Evolutionary conservation across 1,284 basidiomycete species (phyloP), one percentile per base, ranked within the genome.

Genomic region (Amylostereum chailletii): DNA sequence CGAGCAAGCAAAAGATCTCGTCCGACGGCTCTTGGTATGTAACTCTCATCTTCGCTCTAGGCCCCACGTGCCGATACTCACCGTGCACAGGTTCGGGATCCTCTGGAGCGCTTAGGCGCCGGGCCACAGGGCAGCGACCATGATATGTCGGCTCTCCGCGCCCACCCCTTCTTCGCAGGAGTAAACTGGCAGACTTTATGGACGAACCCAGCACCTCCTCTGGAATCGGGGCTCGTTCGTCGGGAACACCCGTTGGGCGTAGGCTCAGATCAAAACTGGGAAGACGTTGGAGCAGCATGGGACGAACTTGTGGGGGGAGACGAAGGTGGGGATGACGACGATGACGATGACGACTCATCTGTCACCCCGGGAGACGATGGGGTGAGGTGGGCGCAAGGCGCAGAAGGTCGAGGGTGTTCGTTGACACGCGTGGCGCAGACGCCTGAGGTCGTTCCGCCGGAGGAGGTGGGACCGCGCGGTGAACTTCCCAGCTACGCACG

Each of bases 111-210:
- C 4, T 71, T 91, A 5, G 89, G 89, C 10, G 79, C 81, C 5
- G 77, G 79, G 46, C 64, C 69, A 31, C 61, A 68, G 19, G 76
- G 73, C 11, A 72, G 72, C 46, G 53, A 60, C 1, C 69, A 71
- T 62, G 72, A 75, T 62, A 64, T 76, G 74, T 65, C 67, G 42
- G 78, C 80, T 7, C 77, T 95, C 54, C 83, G 85, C 44, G 59
- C 66, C 0, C 92, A 95, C 60, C 72, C 81, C 0, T 95, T 94
- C 69, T 91, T 95, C 57, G 64, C 70, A 4, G 55, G 68, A 3
- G 75, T 91, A 47, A 72, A 81, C 51, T 96, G 89, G 83, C 64
- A 70, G 4, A 77, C 72, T 0, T 70, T 96, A 3, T 96, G 93
- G 92, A 81, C 76, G 0, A 71, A 72, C 38, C 66, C 75, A 5